Evolutionary conservation across 441 rosid genomes (phyloP).

Genomic region (Populus hybrid): DNA sequence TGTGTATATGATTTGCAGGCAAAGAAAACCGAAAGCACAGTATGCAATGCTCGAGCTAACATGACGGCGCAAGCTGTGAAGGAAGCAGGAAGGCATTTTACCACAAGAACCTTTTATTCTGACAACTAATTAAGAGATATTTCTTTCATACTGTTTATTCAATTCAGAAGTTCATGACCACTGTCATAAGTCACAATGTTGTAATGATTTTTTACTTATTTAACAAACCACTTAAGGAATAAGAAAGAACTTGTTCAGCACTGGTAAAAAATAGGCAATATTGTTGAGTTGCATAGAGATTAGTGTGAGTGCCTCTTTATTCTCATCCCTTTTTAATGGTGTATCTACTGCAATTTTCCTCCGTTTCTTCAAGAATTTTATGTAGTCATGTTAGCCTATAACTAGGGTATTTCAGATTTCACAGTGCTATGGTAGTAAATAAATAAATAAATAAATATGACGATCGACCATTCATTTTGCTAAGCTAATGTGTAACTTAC

Average conservation of each 20-base stretch:
- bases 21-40: constrained; percentile 54
- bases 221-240: background rate
- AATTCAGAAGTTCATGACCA: background rate
- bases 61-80: constrained; percentile 1
- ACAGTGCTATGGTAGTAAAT: background rate
- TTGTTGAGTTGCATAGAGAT: background rate
- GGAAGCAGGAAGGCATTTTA: constrained; percentile 1
- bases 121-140: background rate
- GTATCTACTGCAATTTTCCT: background rate
- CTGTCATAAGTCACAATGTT: background rate
- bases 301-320: background rate
- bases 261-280: background rate
- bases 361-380: background rate
- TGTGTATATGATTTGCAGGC: constrained; percentile 43
- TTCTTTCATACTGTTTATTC: background rate
- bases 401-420: background rate
- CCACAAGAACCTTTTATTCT: constrained; percentile 4
- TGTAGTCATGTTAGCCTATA: background rate
- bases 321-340: background rate
- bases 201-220: background rate
- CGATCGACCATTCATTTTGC: background rate
- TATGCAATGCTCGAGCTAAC: constrained; percentile 40
- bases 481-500: background rate
- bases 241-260: background rate
- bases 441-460: too few relatives aligned